Percentiles rank a stretch among this genome's conserved stretches.
Evolutionary conservation across 2,329 filamentous ascomycete species (phyloP).

Genomic region (Apiospora malaysiana): DNA sequence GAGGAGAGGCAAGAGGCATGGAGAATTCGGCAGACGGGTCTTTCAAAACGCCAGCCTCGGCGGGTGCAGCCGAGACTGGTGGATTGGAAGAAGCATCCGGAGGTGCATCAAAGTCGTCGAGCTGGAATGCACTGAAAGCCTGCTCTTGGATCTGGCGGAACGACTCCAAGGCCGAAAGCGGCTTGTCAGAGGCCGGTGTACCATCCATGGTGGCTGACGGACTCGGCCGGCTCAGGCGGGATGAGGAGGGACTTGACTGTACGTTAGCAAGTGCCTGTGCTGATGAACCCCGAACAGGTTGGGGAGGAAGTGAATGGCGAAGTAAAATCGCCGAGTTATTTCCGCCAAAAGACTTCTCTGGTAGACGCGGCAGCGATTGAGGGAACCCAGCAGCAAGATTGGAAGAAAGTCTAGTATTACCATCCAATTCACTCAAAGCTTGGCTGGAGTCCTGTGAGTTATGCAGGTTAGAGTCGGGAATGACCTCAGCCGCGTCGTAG

Average conservation of each 20-base stretch:
- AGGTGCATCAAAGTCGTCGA: neutral
- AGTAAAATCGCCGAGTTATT: neutral
- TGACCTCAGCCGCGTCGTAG: constrained; percentile 29
- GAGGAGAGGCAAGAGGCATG: constrained; percentile 26
- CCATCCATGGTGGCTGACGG: constrained; percentile 22
- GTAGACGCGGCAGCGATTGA: constrained; percentile 12
- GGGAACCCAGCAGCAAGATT: constrained; percentile 25
- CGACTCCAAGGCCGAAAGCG: constrained; percentile 34
- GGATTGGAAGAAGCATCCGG: neutral
- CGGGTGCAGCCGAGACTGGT: neutral
- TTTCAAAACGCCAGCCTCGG: neutral
- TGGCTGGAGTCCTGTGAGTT: constrained; percentile 33
- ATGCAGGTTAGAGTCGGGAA: constrained; percentile 27
- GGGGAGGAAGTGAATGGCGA: neutral
- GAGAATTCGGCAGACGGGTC: constrained; percentile 22
- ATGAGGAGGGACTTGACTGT: constrained; percentile 4
- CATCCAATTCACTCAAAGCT: constrained; percentile 35
- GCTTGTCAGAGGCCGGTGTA: constrained; percentile 21
- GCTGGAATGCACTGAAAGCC: constrained; percentile 27
- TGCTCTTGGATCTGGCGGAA: constrained; percentile 32
- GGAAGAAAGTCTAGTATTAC: constrained; percentile 34
- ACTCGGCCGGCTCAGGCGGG: neutral
- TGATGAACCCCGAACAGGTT: neutral
- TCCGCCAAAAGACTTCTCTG: constrained; percentile 22
- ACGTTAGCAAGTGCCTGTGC: constrained; percentile 3